These are phyloP conservation scores for Mortierella sp. DNA, from an alignment of 371 early-diverging fungal species.

Conservation along the genomic window DNA sequence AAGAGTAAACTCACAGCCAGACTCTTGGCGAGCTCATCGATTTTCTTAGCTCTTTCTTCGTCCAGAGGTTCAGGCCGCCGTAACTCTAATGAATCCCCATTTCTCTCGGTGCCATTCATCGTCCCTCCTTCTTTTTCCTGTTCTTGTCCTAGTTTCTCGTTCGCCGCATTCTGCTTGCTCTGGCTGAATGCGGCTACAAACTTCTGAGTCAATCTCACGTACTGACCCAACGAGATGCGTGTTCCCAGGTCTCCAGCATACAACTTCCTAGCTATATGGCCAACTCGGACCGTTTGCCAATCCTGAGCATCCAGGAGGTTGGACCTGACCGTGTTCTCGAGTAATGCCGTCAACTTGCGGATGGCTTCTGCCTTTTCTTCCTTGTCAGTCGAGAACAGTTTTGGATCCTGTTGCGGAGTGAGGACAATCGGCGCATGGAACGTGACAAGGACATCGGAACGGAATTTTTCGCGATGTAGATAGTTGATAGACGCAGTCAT, in stretches of 20 bases:
- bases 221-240: slow-evolving; percentile 51
- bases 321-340: slow-evolving; percentile 44
- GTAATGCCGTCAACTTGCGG: slow-evolving; percentile 31
- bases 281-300: slow-evolving; percentile 50
- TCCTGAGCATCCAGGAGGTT: slow-evolving; percentile 50
- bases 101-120: neutral
- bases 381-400: slow-evolving; percentile 30
- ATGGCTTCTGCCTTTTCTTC: slow-evolving; percentile 37
- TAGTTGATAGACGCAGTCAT: slow-evolving; percentile 53
- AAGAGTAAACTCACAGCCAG: slow-evolving; percentile 27
- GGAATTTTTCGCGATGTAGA: slow-evolving; percentile 53
- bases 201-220: slow-evolving; percentile 42
- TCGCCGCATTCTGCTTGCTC: slow-evolving; percentile 13
- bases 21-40: slow-evolving; percentile 35
- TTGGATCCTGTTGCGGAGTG: slow-evolving; percentile 41
- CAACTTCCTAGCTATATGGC: slow-evolving; percentile 48
- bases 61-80: slow-evolving; percentile 10
- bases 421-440: slow-evolving; percentile 48
- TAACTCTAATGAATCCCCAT: slow-evolving; percentile 19
- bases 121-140: neutral
- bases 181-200: slow-evolving; percentile 50
- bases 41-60: slow-evolving; percentile 10
- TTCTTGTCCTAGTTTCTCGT: too few species aligned
- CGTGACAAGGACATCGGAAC: slow-evolving; percentile 49
- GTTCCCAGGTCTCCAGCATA: slow-evolving; percentile 51